phyloP scores from a whole-genome alignment of 176 grass and related monocot species.

The Rhynchospora breviuscula region DNA sequence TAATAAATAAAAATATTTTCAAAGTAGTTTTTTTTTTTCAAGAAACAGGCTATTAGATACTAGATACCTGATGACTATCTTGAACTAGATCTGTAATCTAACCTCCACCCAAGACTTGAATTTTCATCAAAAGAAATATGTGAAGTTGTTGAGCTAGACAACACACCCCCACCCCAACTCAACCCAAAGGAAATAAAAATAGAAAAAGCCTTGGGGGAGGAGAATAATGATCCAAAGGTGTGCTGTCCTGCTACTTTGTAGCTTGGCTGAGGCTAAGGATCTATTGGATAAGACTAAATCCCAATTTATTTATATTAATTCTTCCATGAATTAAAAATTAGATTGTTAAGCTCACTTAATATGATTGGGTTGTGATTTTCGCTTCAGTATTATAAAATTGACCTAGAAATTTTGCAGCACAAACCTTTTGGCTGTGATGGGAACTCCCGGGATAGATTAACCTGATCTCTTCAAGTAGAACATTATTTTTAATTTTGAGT shows the following conservation, averaged over 20 bases:
- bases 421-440: constrained; percentile 88
- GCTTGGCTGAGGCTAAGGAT: neutral
- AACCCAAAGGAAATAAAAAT: neutral
- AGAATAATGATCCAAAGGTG: neutral
- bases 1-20: neutral
- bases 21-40: neutral
- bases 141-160: no score
- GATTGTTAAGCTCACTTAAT: neutral
- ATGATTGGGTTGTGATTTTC: neutral
- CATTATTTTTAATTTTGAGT: no score
- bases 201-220: no score
- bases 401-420: constrained; percentile 44
- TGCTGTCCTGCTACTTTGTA: neutral
- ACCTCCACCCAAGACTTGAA: no score
- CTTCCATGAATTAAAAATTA: neutral
- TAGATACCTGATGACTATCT: no score
- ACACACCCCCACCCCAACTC: no score
- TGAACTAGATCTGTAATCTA: no score
- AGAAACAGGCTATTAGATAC: neutral
- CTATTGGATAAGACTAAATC: neutral
- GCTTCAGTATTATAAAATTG: neutral
- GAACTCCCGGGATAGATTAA: constrained; percentile 56
- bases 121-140: no score
- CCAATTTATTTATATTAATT: constrained; percentile 1
- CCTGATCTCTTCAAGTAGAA: no score